Evolutionary conservation across 495 filamentous ascomycete genomes (phyloP), one percentile per base, ranked within the genome.

Genomic region (Astrothelium macrocarpum): DNA sequence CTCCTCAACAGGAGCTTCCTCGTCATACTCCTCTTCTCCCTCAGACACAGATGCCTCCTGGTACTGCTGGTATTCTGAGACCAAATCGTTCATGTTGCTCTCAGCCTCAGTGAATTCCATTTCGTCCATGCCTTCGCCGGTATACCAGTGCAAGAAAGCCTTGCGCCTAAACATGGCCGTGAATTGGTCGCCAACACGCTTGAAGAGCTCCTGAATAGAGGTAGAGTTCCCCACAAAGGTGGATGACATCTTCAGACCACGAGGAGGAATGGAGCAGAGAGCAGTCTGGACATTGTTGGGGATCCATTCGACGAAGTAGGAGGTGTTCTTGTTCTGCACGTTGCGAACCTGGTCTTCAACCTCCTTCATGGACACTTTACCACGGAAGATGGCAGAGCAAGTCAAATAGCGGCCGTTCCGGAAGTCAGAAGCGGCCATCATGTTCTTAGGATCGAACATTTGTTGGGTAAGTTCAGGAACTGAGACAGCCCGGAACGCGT

Each of bases 71-170:
- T 99, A 99, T 78, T 99, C 94, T 64, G 93, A 96, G 67, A 99
- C 94, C 78, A 99, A 82, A 79, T 99, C 94, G 83, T 97, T 99
- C 94, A 99, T 99, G 84, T 99, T 99, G 83, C 89, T 93, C 89
- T 99, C 94, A 72, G 94, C 94, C 85, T 97, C 95, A 76, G 94
- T 97, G 81, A 99, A 99, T 83, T 99, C 94, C 94, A 97, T 97
- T 88, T 99, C 94, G 82, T 99, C 94, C 94, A 99, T 99, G 83
- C 94, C 94, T 87, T 99, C 94, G 75, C 92, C 91, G 85, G 94
- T 99, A 80, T 99, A 99, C 94, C 94, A 99, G 86, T 97, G 94
- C 88, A 99, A 90, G 92, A 99, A 99, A 86, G 94, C 94, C 88
- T 97, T 99, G 78, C 94, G 91, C 80, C 94, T 84, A 88, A 97